Evolutionary conservation across 2,329 filamentous ascomycete genomes (phyloP), one percentile per base, ranked within the genome.

Genomic region (Lachnellula hyalina): DNA sequence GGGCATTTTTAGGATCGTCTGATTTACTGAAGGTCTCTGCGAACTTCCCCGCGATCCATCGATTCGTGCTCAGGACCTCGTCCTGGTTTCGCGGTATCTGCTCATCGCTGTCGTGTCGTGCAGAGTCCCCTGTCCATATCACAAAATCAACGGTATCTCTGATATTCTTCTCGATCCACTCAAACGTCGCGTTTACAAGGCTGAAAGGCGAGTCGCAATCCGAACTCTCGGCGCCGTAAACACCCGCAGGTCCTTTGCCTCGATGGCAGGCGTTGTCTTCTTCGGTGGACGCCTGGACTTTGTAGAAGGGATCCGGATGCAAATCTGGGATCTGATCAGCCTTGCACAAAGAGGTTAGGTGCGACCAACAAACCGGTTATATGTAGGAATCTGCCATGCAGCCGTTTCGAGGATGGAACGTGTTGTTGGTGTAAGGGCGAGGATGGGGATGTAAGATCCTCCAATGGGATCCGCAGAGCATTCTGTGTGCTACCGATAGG

Each of bases 121-220:
- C 90, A 34, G 87, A 93, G 71, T 96, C 91, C 61, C 91, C 91
- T 1, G 92, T 96, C 91, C 91, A 96, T 48, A 96, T 76, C 49
- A 96, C 85, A 69, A 96, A 96, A 70, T 96, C 91, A 60, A 96
- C 80, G 3, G 85, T 73, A 68, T 92, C 87, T 67, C 82, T 86
- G 55, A 96, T 68, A 65, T 96, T 86, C 44, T 84, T 80, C 45
- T 83, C 77, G 50, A 99, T 87, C 93, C 93, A 99, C 66, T 85
- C 80, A 67, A 97, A 90, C 0, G 93, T 97, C 64, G 89, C 87
- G 70, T 97, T 89, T 58, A 96, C 77, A 17, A 99, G 83, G 0
- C 86, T 75, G 56, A 85, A 73, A 0, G 94, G 93, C 2, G 89
- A 83, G 73, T 99, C 94, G 77, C 94, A 99, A 56, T 90, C 89